A percentile compares a stretch with the other conserved stretches of the same genome.
Evolutionary conservation across 2,329 filamentous ascomycete species (phyloP).

Genomic region (Penicillium sp.): DNA sequence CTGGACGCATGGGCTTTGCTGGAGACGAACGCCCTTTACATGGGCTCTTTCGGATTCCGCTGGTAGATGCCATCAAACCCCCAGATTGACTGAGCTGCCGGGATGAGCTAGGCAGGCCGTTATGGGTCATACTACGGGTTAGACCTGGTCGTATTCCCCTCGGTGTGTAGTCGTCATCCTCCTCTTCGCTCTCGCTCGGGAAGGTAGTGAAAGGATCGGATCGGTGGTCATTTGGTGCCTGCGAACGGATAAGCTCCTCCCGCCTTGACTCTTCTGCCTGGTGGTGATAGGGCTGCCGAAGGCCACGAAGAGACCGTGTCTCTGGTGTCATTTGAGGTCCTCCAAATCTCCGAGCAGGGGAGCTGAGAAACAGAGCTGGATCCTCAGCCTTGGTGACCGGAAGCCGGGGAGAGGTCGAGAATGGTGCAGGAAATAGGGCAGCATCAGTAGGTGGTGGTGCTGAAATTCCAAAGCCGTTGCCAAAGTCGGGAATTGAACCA

Average conservation of each 20-base stretch:
- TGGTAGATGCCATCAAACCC: constrained; percentile 36
- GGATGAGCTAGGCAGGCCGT: constrained; percentile 32
- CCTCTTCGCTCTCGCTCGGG: constrained; percentile 34
- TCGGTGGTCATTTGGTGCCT: constrained; percentile 30
- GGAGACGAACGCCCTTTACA: constrained; percentile 47
- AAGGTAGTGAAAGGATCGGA: constrained; percentile 31
- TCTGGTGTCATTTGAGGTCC: constrained; percentile 36
- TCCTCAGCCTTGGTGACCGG: constrained; percentile 44
- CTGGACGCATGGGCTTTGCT: constrained; percentile 37
- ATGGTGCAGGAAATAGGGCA: constrained; percentile 44
- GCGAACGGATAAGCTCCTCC: constrained; percentile 40
- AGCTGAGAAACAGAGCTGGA: constrained; percentile 50
- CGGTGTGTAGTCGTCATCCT: constrained; percentile 38
- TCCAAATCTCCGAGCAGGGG: constrained; percentile 50
- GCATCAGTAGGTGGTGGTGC: constrained; percentile 35
- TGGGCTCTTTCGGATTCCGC: constrained; percentile 42
- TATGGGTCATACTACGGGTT: constrained; percentile 45
- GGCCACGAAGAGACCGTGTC: constrained; percentile 29
- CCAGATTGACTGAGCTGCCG: constrained; percentile 32
- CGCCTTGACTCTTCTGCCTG: constrained; percentile 51
- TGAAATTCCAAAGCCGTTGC: constrained; percentile 30
- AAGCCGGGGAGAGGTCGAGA: constrained; percentile 47
- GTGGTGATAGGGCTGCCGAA: constrained; percentile 50
- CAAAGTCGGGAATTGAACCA: constrained; percentile 35
- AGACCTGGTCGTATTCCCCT: constrained; percentile 36